phyloP scores from a whole-genome alignment of 495 filamentous ascomycete species.

The Xylaria grammica region DNA sequence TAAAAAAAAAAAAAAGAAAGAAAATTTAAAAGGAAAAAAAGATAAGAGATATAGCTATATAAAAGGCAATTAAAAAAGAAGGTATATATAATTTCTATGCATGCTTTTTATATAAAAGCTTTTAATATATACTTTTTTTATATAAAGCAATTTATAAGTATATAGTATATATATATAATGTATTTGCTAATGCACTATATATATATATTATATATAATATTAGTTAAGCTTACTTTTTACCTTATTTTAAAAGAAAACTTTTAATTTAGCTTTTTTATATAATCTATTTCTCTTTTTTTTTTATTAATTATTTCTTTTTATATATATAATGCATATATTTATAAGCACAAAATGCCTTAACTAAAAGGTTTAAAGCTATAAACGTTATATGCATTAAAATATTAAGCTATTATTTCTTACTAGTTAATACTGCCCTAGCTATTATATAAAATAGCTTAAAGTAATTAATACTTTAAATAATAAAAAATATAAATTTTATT shows the following conservation, averaged over 20 bases:
- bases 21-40: too few relatives aligned
- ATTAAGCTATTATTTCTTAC: background rate
- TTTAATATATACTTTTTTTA: too few relatives aligned
- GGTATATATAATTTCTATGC: too few relatives aligned
- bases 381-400: background rate
- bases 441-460: too few relatives aligned
- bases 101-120: too few relatives aligned
- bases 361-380: too few relatives aligned
- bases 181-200: background rate
- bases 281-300: background rate
- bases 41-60: too few relatives aligned
- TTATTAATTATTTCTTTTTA: background rate
- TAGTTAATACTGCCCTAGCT: too few relatives aligned
- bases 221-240: background rate
- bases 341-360: too few relatives aligned
- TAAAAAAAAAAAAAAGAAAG: background rate
- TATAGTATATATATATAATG: background rate
- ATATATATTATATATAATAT: background rate
- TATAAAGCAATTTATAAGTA: background rate
- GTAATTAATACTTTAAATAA: too few relatives aligned
- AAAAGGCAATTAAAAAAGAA: too few relatives aligned
- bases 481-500: too few relatives aligned
- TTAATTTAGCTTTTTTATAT: background rate
- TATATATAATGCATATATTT: background rate
- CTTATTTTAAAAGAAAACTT: constrained; percentile 10